Evolutionary conservation across 2,329 filamentous ascomycete species (phyloP), one percentile per base, ranked within the genome.

Genomic region (Venturia effusa): DNA sequence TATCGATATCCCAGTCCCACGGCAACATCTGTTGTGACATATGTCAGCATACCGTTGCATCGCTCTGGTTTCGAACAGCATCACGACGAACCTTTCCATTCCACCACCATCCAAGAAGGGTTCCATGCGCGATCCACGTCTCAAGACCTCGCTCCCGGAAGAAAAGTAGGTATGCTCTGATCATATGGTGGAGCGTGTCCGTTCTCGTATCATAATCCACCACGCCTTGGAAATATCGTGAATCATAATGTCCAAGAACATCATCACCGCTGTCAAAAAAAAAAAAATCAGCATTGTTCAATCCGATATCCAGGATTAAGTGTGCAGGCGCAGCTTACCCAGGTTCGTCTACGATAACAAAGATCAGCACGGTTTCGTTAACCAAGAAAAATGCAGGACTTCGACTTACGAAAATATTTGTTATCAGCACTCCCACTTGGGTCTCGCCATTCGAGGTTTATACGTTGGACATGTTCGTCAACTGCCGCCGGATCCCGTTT

Each of bases 41-140:
- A 32, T 2, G 62, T 74, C 55, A 75, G 70, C 60, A n/a, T 15
- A 27, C n/a, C n/a, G n/a, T n/a, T n/a, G 7, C 34, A 43, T 60
- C 59, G 17, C 37, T 17, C 24, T 15, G 24, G 39, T 39, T 10
- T 30, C 43, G 30, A 51, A 45, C 61, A n/a, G 59, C 13, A 11
- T 2, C 19, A n/a, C 2, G 40, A 43, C 66, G n/a, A 73, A 83
- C 81, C 75, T 79, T 79, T 64, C 79, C 79, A 72, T 91, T 93
- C 90, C 90, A 95, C 88, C 89, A 94, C 90, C 90, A 95, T 15
- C 90, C 90, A 27, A 95, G 78, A 61, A 94, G 77, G 4, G 90
- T 92, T 60, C 90, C 90, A 74, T 95, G 90, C 45, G 90, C 90
- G 65, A 95, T 84, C 90, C 90, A 94, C 0, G 90, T 93, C 75